These are phyloP conservation scores for Cyclotella cryptica DNA, from an alignment of 108 stramenopile species.

Conservation along the genomic window DNA sequence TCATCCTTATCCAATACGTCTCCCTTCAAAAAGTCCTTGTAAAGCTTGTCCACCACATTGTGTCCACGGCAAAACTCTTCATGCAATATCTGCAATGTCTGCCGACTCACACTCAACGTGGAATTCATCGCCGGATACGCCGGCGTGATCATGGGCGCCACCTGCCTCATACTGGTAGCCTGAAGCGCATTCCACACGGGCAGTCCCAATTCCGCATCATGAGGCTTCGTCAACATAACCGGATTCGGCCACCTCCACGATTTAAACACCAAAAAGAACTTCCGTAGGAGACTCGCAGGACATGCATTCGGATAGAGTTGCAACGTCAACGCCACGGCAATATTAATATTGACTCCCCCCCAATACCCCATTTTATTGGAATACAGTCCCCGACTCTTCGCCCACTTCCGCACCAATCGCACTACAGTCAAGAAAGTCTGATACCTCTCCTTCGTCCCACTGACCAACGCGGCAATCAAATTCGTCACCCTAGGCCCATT, in stretches of 20 bases:
- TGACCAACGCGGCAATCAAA: conserved; percentile 90
- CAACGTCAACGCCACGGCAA: conserved; percentile 91
- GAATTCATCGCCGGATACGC: conserved; percentile 99
- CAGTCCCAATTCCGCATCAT: conserved; percentile 86
- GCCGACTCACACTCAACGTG: conserved; percentile 86
- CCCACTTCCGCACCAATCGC: conserved; percentile 94
- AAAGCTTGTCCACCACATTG: conserved; percentile 74
- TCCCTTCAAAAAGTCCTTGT: conserved; percentile 70
- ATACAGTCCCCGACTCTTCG: conserved; percentile 96
- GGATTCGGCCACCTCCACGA: conserved; percentile 93
- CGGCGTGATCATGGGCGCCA: conserved; percentile 98
- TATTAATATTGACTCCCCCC: conserved; percentile 98
- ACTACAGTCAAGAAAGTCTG: conserved; percentile 89
- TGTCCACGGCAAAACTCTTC: conserved; percentile 88
- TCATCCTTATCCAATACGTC: conserved; percentile 36
- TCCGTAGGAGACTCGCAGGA: conserved; percentile 84
- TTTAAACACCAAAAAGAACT: conserved; percentile 93
- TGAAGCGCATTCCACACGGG: conserved; percentile 76
- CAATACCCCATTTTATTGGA: conserved; percentile 98
- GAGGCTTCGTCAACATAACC: conserved; percentile 84
- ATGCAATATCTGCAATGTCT: conserved; percentile 85
- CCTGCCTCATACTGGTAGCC: conserved; percentile 72
- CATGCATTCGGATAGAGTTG: conserved; percentile 94
- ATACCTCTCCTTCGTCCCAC: conserved; percentile 80
- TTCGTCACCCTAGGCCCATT: conserved; percentile 98